Percentiles rank a stretch among this genome's conserved stretches.
Evolutionary conservation across 2,329 filamentous ascomycete species (phyloP).

Genomic region (Apiospora hydei): DNA sequence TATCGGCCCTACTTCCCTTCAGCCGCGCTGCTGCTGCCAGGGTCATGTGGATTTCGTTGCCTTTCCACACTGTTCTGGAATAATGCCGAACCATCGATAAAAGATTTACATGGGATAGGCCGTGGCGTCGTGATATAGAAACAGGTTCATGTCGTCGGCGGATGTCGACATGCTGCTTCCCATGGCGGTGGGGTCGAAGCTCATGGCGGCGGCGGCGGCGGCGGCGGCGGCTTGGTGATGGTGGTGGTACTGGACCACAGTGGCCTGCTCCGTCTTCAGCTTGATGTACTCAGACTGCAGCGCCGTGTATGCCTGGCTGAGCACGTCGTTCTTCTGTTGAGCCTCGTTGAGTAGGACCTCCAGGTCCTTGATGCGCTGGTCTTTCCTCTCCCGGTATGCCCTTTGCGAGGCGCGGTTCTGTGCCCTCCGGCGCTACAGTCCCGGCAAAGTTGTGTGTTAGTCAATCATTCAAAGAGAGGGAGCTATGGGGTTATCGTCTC

Average conservation of each 20-base stretch:
- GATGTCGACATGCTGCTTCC: conserved; percentile 23
- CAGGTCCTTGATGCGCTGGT: conserved; percentile 70
- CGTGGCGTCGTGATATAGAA: conserved; percentile 33
- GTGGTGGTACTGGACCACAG: conserved; percentile 37
- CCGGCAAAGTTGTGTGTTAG: not conserved
- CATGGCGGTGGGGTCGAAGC: conserved; percentile 35
- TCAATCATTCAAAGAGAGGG: not conserved
- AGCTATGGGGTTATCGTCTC: conserved; percentile 2
- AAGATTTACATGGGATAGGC: conserved; percentile 25
- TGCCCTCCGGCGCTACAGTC: conserved; percentile 59
- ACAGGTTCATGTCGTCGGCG: conserved; percentile 35
- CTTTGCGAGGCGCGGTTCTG: conserved; percentile 68
- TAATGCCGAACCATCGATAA: not conserved
- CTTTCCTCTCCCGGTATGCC: conserved; percentile 68
- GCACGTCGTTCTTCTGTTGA: conserved; percentile 61
- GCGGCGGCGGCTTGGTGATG: not conserved
- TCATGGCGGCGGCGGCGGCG: conserved; percentile 27
- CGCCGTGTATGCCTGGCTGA: conserved; percentile 60
- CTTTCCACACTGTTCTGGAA: not conserved
- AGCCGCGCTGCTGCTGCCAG: not conserved
- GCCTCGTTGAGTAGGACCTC: conserved; percentile 62
- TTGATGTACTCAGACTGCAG: conserved; percentile 55
- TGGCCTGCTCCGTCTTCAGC: conserved; percentile 45
- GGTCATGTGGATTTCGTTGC: not conserved
- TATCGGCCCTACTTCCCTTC: not conserved